Evolutionary conservation across 768 basidiomycete genomes (phyloP).

Genomic region (Boletales sp.): DNA sequence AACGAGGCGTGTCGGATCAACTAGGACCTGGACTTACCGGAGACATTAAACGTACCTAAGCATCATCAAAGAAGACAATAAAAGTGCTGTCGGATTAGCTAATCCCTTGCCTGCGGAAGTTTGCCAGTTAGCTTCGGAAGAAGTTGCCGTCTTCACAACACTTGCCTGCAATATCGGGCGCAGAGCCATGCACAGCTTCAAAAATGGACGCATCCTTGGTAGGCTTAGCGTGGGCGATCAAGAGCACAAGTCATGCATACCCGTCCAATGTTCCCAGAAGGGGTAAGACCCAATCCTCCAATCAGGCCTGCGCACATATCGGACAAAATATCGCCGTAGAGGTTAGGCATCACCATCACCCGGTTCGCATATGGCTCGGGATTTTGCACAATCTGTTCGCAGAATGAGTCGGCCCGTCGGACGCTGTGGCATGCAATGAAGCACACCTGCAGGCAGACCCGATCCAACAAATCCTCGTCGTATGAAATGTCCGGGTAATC

Average conservation of each 20-base stretch:
- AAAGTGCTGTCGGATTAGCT: conserved; percentile 98
- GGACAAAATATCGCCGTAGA: conserved; percentile 93
- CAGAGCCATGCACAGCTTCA: conserved; percentile 98
- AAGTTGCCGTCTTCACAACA: conserved; percentile 6
- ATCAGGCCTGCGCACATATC: conserved; percentile 99
- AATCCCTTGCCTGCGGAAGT: conserved; percentile 67
- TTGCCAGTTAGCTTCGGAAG: background rate
- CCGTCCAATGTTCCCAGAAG: conserved; percentile 95
- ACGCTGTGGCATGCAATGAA: background rate
- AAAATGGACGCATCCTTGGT: conserved; percentile 94
- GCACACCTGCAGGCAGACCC: conserved; percentile 86
- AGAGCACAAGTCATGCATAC: conserved; percentile 40
- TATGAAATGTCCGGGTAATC: conserved; percentile 92
- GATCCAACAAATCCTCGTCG: conserved; percentile 95
- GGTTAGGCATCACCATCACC: conserved; percentile 99
- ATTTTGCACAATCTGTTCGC: conserved; percentile 78
- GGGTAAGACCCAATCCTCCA: conserved; percentile 94
- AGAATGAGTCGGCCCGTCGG: background rate
- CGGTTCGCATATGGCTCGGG: conserved; percentile 91
- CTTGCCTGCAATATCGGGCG: conserved; percentile 95
- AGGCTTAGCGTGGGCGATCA: conserved; percentile 13
- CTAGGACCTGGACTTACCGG: conserved; percentile 5
- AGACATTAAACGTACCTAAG: conserved; percentile 58
- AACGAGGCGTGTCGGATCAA: conserved; percentile 24
- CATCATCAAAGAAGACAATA: conserved; percentile 98